A percentile compares a stretch with the other conserved stretches of the same genome.
phyloP scores from a whole-genome alignment of 768 basidiomycete species.

The Epithele typhae region DNA sequence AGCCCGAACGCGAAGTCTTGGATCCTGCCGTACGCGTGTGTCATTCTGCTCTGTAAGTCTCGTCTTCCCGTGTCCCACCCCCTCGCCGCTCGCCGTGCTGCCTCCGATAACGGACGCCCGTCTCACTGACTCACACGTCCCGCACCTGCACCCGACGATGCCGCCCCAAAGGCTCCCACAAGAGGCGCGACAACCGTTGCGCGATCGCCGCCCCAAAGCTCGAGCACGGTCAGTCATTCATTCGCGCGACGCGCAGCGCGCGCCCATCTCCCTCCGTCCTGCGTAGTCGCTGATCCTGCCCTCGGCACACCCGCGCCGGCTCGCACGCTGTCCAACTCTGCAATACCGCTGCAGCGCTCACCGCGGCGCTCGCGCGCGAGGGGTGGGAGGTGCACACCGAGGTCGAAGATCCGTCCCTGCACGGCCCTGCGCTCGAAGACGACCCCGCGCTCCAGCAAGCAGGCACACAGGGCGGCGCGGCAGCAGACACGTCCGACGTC shows the following conservation, averaged over 20 bases:
- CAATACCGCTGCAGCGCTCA: conserved; percentile 52
- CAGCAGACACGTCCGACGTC: no score
- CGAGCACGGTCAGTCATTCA: conserved; percentile 70
- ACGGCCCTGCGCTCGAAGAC: conserved; percentile 57
- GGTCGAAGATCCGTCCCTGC: conserved; percentile 47
- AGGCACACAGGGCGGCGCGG: no score
- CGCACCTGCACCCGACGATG: not conserved
- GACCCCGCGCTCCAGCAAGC: conserved; percentile 36
- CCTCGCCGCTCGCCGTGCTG: not conserved
- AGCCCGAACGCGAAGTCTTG: conserved; percentile 51
- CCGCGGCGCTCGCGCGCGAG: conserved; percentile 53
- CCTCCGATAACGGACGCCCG: not conserved
- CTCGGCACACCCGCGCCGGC: no score
- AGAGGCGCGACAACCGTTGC: conserved; percentile 89
- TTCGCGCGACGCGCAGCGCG: no score
- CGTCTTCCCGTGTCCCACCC: no score
- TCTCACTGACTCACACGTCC: not conserved
- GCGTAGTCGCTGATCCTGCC: no score
- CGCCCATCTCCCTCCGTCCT: conserved; percentile 24
- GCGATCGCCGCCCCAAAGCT: conserved; percentile 82
- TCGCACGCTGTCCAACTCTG: not conserved
- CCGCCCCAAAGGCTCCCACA: conserved; percentile 76
- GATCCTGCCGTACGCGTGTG: conserved; percentile 85
- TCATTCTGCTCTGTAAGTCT: conserved; percentile 83
- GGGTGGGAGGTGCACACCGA: conserved; percentile 78